Conservation (phyloP, 305 asterid genomes). For the Fraxinus platypoda region DNA sequence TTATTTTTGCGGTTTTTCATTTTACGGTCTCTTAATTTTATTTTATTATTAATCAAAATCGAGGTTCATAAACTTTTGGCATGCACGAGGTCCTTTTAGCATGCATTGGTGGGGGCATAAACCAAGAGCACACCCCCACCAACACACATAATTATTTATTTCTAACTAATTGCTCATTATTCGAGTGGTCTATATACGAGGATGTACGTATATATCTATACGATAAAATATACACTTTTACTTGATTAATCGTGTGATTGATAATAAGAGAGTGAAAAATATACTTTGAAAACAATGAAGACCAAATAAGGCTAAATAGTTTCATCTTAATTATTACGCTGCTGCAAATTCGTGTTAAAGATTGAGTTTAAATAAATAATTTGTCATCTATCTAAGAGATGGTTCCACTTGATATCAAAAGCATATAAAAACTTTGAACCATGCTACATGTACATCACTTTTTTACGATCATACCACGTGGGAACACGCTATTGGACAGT, state of each 20-base stretch:
- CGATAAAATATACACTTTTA: background rate
- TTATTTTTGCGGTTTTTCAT: slow-evolving; percentile 40
- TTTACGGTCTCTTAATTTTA: slow-evolving; percentile 14
- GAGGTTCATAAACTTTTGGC: background rate
- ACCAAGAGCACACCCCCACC: slow-evolving; percentile 8
- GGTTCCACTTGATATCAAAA: background rate
- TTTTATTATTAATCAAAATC: background rate
- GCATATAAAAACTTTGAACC: background rate
- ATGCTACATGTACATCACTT: no score
- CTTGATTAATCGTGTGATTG: background rate
- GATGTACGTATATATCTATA: background rate
- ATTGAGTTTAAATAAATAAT: background rate
- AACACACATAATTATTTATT: background rate
- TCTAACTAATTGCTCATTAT: background rate
- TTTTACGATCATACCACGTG: no score
- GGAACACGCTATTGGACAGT: no score
- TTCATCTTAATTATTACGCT: background rate
- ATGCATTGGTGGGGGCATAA: slow-evolving; percentile 30
- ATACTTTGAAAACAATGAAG: no score
- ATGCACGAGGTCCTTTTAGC: slow-evolving; percentile 21
- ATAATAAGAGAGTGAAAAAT: no score
- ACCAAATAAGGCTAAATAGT: background rate
- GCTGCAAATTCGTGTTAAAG: background rate
- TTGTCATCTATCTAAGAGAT: background rate
- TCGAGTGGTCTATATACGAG: background rate